Base-by-base conservation (phyloP, 2,329 filamentous ascomycete species). In the Talaromyces funiculosus region DNA sequence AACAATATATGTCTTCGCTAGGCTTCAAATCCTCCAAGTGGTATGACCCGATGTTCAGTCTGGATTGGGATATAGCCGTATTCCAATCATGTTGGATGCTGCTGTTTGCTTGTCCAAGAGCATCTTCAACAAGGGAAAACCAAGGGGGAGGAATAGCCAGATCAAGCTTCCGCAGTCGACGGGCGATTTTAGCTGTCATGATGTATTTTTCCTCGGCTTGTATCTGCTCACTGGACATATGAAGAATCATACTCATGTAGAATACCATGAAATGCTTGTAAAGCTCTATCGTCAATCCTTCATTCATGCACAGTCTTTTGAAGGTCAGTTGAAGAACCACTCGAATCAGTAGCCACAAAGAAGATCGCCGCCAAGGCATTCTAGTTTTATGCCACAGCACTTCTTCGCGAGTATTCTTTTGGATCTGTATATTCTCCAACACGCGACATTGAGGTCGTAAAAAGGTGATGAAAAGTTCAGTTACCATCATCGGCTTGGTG, bases 321-420 rank as follows among this genome's bases (percentile, higher is more conserved):
- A 35, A 0, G 18, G 40, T 16, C 12, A 59, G 37, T 35, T 59
- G 57, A 53, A 59, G 57, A 35, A 45, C 18, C 16, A 59, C 57
- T 9, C 84, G 80, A 3, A 86, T 60, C 0, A 85, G 71, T 0
- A 86, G 72, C 83, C 83, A 87, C 0, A 81, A 60, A 0, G 83
- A 72, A 14, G 82, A 85, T 53, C 80, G 69, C 14, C 78, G 71
- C 83, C 82, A 86, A 0, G 80, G 80, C 0, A 57, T 51, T 2
- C 62, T 62, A 10, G 61, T 60, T 57, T 69, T 53, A 2, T 64
- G 62, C 73, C 75, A 85, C 7, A 82, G 59, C 1, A 84, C 76
- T 16, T 86, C 83, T 47, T 86, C 82, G 2, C 81, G 78, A 0
- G 80, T 82, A 29, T 80, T 35, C 12, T 35, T 35, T 4, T 35